Percentiles rank a stretch among this genome's conserved stretches.
These are phyloP conservation scores for Ustilago lituana DNA, from an alignment of 1,284 basidiomycete species.

Conservation along the genomic window DNA sequence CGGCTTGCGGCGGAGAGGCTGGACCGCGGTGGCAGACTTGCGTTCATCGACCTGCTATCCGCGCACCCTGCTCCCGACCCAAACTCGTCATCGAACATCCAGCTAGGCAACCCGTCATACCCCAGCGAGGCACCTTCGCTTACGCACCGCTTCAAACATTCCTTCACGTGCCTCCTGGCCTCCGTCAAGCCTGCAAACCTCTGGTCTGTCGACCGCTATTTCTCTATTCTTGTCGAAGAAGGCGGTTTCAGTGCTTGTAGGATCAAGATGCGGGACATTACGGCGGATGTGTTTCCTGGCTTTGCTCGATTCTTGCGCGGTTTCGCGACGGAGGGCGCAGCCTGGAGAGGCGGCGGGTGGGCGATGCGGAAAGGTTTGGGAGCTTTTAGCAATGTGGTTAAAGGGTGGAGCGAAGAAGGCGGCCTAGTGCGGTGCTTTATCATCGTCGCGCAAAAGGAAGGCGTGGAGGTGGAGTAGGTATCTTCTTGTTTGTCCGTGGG, in stretches of 20 bases:
- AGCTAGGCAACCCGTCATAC: constrained; percentile 15
- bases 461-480: neutral
- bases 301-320: constrained; percentile 54
- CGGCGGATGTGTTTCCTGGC: constrained; percentile 54
- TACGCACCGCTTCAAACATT: constrained; percentile 22
- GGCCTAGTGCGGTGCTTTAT: constrained; percentile 54
- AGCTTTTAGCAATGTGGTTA: constrained; percentile 54
- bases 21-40: constrained; percentile 51
- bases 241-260: constrained; percentile 27
- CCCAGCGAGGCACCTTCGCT: constrained; percentile 33
- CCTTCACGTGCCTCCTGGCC: constrained; percentile 30
- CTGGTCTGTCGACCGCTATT: constrained; percentile 47
- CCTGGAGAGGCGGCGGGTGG: constrained; percentile 49
- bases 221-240: constrained; percentile 18
- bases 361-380: constrained; percentile 37
- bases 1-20: constrained; percentile 35
- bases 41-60: constrained; percentile 56
- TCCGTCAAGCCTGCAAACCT: constrained; percentile 44
- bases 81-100: neutral
- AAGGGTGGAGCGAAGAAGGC: constrained; percentile 55
- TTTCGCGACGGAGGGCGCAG: constrained; percentile 44
- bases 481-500: neutral
- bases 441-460: constrained; percentile 40
- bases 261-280: constrained; percentile 57
- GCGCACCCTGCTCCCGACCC: constrained; percentile 52